Percentiles rank a stretch among this genome's conserved stretches.
Evolutionary conservation across 2,329 filamentous ascomycete genomes (phyloP).

Genomic region (Fonsecaea nubica): DNA sequence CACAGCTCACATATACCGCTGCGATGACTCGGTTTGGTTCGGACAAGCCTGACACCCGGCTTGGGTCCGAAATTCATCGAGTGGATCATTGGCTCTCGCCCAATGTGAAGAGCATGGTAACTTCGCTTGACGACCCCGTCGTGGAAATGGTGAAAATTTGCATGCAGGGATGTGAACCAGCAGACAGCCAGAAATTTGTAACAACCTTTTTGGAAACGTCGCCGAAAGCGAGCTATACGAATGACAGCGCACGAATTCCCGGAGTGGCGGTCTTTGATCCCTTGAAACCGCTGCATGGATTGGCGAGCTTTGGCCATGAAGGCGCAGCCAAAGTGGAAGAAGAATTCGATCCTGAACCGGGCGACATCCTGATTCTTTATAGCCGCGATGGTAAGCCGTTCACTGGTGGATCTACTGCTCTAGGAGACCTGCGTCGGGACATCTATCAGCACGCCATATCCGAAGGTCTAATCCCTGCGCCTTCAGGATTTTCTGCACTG

Average conservation of each 20-base stretch:
- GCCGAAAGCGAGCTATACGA: constrained; percentile 62
- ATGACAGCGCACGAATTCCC: constrained; percentile 78
- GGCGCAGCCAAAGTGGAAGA: constrained; percentile 65
- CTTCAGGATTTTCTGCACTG: constrained; percentile 68
- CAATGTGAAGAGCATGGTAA: constrained; percentile 77
- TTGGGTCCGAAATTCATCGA: constrained; percentile 70
- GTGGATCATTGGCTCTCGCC: constrained; percentile 68
- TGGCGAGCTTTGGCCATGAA: constrained; percentile 79
- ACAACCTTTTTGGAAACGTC: constrained; percentile 73
- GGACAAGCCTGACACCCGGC: constrained; percentile 90
- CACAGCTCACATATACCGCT: constrained; percentile 66
- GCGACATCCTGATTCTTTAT: constrained; percentile 82
- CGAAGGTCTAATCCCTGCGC: constrained; percentile 61
- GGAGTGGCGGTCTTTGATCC: constrained; percentile 78
- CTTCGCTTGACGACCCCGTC: constrained; percentile 68
- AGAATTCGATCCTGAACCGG: constrained; percentile 64
- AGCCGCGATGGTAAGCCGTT: constrained; percentile 71
- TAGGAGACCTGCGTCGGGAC: constrained; percentile 75
- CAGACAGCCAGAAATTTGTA: constrained; percentile 67
- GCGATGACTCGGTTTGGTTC: constrained; percentile 82
- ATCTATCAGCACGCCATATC: constrained; percentile 73
- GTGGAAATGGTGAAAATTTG: constrained; percentile 76
- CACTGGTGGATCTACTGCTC: constrained; percentile 68
- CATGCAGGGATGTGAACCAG: constrained; percentile 49
- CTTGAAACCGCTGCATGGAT: constrained; percentile 74